phyloP scores from a whole-genome alignment of 2,329 filamentous ascomycete genomes.

The Cephalotrichum gorgonifer region DNA sequence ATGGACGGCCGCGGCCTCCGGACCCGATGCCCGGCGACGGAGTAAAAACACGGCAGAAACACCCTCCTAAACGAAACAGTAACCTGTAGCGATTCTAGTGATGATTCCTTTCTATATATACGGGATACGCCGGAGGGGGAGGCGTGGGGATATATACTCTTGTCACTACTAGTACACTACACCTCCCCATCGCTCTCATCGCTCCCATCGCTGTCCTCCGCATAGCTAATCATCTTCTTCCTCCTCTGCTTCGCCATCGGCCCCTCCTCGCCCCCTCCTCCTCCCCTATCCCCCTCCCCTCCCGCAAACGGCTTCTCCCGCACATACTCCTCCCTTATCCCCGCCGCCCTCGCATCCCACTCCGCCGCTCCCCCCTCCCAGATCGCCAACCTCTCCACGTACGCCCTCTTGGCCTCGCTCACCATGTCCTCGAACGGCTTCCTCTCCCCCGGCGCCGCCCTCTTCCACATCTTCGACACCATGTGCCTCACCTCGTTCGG shows the following conservation, averaged over 20 bases:
- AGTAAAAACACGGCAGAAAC: no score
- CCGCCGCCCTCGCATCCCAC: constrained; percentile 62
- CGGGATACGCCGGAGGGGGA: background rate
- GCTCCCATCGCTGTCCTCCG: constrained; percentile 16
- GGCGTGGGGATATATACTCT: background rate
- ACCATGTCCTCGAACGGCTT: constrained; percentile 70
- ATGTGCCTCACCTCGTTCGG: constrained; percentile 79
- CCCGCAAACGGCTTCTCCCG: constrained; percentile 35
- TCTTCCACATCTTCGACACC: constrained; percentile 85
- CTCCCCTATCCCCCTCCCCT: constrained; percentile 11
- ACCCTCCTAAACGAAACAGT: no score
- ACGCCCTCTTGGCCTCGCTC: constrained; percentile 56
- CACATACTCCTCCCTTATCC: constrained; percentile 41
- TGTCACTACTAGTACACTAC: background rate
- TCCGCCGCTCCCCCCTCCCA: constrained; percentile 52
- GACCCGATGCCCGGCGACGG: no score
- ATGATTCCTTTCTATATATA: background rate
- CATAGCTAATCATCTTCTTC: constrained; percentile 21
- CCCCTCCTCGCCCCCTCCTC: background rate
- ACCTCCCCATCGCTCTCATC: background rate
- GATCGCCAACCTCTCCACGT: constrained; percentile 44
- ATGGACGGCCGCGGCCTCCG: no score
- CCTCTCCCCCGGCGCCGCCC: constrained; percentile 58
- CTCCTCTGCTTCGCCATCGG: constrained; percentile 7
- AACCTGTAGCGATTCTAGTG: background rate